Base-by-base conservation (phyloP, 768 basidiomycete genomes). In the Podaxis sp. region DNA sequence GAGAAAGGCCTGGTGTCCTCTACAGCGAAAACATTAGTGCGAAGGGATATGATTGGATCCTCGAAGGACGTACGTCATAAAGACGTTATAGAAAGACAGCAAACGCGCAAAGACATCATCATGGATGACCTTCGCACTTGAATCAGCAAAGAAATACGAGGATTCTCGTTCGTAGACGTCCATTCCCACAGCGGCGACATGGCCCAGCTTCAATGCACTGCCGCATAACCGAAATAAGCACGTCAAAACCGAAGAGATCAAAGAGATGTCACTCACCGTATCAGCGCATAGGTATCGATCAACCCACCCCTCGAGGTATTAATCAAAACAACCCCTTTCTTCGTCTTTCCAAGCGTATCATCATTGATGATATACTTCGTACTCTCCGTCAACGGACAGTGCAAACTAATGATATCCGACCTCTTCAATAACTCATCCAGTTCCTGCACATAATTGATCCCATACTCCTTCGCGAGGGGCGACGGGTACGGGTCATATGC, bases 81-180 rank as follows among this genome's bases (percentile, higher is more conserved):
- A 79, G 36, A 80, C 79, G 62, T 79, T 80, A 67, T 79, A 79
- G 66, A 80, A 80, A 0, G 78, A 75, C 15, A 80, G 66, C n/a
- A 80, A 69, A n/a, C 79, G 75, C 22, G 76, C 77, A 62, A 80
- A 79, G 17, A 71, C 73, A 59, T 80, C 79, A 54, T 80, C 79
- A n/a, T 77, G 69, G 56, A 80, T 80, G 58, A 80, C 76, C 65
- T 79, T 78, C 2, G 73, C 65, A 58, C 78, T 79, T 1, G 77
- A 79, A 60, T 79, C 79, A 8, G 76, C 73, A 51, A 79, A 80
- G 68, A 80, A 80, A 65, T 78, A 79, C 10, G 69, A 66, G 1
- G 78, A 73, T 69, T 79, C 78, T 49, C 71, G 71, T 63, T 80
- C 79, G 62, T 77, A 78, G 6, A 79, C 79, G 38, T 80, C 79